phyloP scores from a whole-genome alignment of 768 basidiomycete species.

The Hygrophorus pudorinus region DNA sequence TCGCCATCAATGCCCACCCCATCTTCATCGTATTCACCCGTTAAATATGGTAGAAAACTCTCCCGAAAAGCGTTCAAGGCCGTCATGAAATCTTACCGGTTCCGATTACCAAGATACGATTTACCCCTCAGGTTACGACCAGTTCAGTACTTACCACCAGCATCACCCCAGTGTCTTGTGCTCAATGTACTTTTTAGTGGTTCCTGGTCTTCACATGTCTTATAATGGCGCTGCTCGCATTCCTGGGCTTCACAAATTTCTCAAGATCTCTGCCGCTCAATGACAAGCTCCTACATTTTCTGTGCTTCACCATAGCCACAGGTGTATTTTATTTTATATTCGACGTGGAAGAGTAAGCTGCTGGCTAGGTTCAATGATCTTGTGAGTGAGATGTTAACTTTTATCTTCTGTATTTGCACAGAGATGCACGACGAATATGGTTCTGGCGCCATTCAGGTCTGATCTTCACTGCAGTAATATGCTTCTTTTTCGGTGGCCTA shows the following conservation, averaged over 20 bases:
- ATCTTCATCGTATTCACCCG: background rate
- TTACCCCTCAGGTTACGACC: slow-evolving; percentile 65
- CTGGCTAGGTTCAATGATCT: background rate
- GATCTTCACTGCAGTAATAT: slow-evolving; percentile 58
- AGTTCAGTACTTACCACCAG: slow-evolving; percentile 24
- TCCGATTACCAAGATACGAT: slow-evolving; percentile 57
- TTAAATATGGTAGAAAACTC: slow-evolving; percentile 23
- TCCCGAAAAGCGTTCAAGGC: slow-evolving; percentile 38
- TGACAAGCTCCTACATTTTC: slow-evolving; percentile 72
- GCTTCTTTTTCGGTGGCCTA: slow-evolving; percentile 73
- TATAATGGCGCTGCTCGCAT: slow-evolving; percentile 60
- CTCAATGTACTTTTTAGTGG: slow-evolving; percentile 41
- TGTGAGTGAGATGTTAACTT: background rate
- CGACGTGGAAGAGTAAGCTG: slow-evolving; percentile 76
- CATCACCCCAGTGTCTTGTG: no score
- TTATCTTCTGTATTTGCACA: slow-evolving; percentile 17
- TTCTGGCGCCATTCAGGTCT: slow-evolving; percentile 71
- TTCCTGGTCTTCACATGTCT: slow-evolving; percentile 63
- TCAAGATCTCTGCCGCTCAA: slow-evolving; percentile 57
- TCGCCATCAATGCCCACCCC: background rate
- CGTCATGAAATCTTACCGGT: slow-evolving; percentile 62
- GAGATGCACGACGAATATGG: slow-evolving; percentile 75
- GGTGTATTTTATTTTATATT: slow-evolving; percentile 81
- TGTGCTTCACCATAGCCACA: slow-evolving; percentile 68
- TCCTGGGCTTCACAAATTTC: slow-evolving; percentile 72